A percentile compares a stretch with the other conserved stretches of the same genome.
Evolutionary conservation across 768 basidiomycete genomes (phyloP).

Genomic region (Guyanaporus albipodus): DNA sequence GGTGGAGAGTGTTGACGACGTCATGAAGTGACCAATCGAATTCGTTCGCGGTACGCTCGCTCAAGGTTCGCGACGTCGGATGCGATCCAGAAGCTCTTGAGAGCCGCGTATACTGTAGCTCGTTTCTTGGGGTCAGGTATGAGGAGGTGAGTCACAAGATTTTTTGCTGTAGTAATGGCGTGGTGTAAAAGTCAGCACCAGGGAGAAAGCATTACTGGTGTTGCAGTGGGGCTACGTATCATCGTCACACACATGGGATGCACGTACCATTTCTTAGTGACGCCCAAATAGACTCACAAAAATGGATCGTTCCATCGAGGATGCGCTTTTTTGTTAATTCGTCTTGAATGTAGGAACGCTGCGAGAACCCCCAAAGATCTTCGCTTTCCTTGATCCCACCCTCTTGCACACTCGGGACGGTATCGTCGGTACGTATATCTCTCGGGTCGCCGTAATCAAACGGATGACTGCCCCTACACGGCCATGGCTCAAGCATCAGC

Average conservation of each 20-base stretch:
- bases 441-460: constrained; percentile 56
- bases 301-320: constrained; percentile 56
- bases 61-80: constrained; percentile 60
- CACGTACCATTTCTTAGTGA: constrained; percentile 54
- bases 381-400: constrained; percentile 33
- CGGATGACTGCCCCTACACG: constrained; percentile 64
- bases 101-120: constrained; percentile 58
- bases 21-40: constrained; percentile 28
- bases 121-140: constrained; percentile 53
- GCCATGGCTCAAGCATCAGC: constrained; percentile 7
- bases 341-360: constrained; percentile 45
- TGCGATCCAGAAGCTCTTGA: constrained; percentile 64
- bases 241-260: not conserved
- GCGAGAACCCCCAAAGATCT: constrained; percentile 28
- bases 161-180: constrained; percentile 38
- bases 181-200: constrained; percentile 6
- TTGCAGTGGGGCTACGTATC: constrained; percentile 1
- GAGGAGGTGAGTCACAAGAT: constrained; percentile 58
- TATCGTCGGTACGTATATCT: constrained; percentile 13
- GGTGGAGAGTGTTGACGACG: not conserved
- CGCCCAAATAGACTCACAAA: constrained; percentile 52
- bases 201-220: not conserved
- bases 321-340: constrained; percentile 66
- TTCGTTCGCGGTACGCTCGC: constrained; percentile 54
- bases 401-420: constrained; percentile 6